phyloP scores from a whole-genome alignment of 768 basidiomycete genomes.

The Fistulinella prunicolor region DNA sequence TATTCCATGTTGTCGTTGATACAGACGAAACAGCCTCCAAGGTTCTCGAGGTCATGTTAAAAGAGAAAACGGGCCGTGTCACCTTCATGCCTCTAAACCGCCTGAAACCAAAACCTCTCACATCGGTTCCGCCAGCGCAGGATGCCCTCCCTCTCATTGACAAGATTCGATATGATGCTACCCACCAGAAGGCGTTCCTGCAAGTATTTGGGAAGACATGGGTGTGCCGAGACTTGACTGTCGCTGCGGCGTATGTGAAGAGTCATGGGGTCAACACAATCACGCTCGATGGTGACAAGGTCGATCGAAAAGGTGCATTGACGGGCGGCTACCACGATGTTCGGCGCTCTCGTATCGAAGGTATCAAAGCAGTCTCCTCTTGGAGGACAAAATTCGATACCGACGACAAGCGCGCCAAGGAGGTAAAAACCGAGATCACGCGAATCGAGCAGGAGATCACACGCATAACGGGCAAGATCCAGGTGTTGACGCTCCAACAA shows the following conservation, averaged over 20 bases:
- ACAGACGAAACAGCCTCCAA: slow-evolving; percentile 89
- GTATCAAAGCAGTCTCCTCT: slow-evolving; percentile 67
- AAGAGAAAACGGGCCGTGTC: slow-evolving; percentile 90
- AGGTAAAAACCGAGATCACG: slow-evolving; percentile 70
- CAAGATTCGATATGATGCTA: slow-evolving; percentile 73
- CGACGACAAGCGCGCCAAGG: slow-evolving; percentile 60
- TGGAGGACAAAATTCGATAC: slow-evolving; percentile 74
- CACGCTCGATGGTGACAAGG: slow-evolving; percentile 96
- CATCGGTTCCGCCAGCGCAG: slow-evolving; percentile 57
- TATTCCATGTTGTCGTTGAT: slow-evolving; percentile 98
- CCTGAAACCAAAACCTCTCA: slow-evolving; percentile 70
- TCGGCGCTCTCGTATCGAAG: slow-evolving; percentile 85
- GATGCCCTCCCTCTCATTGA: slow-evolving; percentile 80
- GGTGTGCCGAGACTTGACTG: slow-evolving; percentile 88
- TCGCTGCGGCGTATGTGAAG: slow-evolving; percentile 92
- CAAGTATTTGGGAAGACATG: slow-evolving; percentile 98
- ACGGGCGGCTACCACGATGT: slow-evolving; percentile 97
- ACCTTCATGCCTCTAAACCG: slow-evolving; percentile 99
- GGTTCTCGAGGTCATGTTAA: slow-evolving; percentile 91
- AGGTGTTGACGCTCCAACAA: slow-evolving; percentile 66
- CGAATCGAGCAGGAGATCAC: slow-evolving; percentile 87
- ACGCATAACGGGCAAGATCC: slow-evolving; percentile 64
- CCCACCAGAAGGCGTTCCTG: slow-evolving; percentile 80
- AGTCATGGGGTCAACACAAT: slow-evolving; percentile 95
- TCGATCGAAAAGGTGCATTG: slow-evolving; percentile 92